phyloP scores from a whole-genome alignment of 139 green algal genomes.

The Chlamydomonas eustigma region DNA sequence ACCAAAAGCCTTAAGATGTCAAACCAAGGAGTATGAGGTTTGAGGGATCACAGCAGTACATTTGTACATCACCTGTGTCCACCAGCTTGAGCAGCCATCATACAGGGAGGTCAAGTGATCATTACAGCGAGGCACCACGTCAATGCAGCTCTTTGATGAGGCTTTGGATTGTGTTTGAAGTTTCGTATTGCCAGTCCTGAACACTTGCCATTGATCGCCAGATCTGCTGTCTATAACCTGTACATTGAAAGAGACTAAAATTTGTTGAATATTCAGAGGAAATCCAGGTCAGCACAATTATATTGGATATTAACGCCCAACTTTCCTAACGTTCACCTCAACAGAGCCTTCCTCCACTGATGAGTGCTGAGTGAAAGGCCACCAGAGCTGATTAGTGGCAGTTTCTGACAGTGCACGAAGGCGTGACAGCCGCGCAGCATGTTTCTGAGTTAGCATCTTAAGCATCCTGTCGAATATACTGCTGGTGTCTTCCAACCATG shows the following conservation, averaged over 20 bases:
- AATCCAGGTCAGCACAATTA: neutral
- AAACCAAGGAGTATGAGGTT: too few relatives aligned
- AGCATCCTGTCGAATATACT: constrained; percentile 54
- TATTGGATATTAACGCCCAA: too few relatives aligned
- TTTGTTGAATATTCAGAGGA: too few relatives aligned
- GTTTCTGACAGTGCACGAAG: constrained; percentile 9
- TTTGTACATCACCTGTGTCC: constrained; percentile 93
- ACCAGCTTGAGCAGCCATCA: constrained; percentile 94
- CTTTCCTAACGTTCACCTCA: constrained; percentile 8
- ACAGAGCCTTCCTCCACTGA: constrained; percentile 15
- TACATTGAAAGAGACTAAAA: too few relatives aligned
- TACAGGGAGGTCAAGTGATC: constrained; percentile 54
- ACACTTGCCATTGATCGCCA: constrained; percentile 69
- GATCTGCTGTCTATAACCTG: constrained; percentile 78
- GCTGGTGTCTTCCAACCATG: constrained; percentile 56
- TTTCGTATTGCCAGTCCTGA: neutral
- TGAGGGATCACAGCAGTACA: too few relatives aligned
- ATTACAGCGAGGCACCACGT: neutral
- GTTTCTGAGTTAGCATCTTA: neutral
- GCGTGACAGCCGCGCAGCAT: too few relatives aligned
- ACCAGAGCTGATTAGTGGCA: constrained; percentile 74
- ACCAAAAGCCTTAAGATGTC: too few relatives aligned
- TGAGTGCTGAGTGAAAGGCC: constrained; percentile 95
- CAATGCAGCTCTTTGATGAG: too few relatives aligned
- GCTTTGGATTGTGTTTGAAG: too few relatives aligned